phyloP scores from a whole-genome alignment of 2,329 filamentous ascomycete genomes.

The Apiospora aurea region DNA sequence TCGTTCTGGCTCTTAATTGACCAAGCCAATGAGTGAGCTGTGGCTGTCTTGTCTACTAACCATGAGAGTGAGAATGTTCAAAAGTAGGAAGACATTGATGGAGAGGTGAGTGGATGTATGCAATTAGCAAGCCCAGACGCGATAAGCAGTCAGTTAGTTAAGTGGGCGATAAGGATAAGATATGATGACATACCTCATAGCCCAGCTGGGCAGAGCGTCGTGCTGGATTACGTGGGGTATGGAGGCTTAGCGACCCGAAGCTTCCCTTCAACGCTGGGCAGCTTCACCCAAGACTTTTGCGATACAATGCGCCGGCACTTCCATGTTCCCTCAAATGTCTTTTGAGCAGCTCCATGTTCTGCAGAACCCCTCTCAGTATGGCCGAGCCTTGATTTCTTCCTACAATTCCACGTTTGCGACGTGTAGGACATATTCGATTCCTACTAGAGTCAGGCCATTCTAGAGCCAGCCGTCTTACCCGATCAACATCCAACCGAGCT shows the following conservation, averaged over 20 bases:
- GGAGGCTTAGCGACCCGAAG: constrained; percentile 3
- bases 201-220: background rate
- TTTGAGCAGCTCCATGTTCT: background rate
- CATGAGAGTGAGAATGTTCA: too few relatives aligned
- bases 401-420: background rate
- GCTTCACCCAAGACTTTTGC: background rate
- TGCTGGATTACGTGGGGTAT: constrained; percentile 13
- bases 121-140: background rate
- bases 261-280: background rate
- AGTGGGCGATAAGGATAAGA: background rate
- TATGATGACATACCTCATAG: constrained; percentile 12
- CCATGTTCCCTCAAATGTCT: background rate
- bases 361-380: background rate
- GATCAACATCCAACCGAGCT: background rate
- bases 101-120: background rate
- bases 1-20: background rate
- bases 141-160: background rate
- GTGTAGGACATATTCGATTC: background rate
- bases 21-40: background rate
- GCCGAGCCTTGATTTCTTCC: background rate
- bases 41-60: too few relatives aligned
- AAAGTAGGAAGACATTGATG: too few relatives aligned
- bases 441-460: background rate
- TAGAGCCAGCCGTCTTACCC: constrained; percentile 19
- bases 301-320: constrained; percentile 1